Evolutionary conservation across 2,329 filamentous ascomycete genomes (phyloP).

Genomic region (Eurotiales sp.): DNA sequence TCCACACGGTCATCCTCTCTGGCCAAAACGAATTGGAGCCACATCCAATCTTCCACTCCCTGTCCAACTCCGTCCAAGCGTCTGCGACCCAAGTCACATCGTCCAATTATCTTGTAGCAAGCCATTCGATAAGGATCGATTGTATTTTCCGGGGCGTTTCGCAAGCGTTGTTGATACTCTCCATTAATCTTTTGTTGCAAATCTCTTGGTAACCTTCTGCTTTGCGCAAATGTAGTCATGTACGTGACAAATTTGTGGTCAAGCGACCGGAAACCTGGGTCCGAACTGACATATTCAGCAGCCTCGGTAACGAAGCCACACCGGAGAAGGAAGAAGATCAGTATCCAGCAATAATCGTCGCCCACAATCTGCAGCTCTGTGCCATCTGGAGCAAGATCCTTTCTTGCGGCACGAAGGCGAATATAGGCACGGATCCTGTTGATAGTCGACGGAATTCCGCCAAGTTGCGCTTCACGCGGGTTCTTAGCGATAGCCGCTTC

Average conservation of each 20-base stretch:
- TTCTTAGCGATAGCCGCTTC: slow-evolving; percentile 76
- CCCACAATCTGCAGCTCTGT: slow-evolving; percentile 74
- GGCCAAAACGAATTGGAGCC: slow-evolving; percentile 62
- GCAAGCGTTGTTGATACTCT: slow-evolving; percentile 80
- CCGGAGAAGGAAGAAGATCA: slow-evolving; percentile 87
- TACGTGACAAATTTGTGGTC: slow-evolving; percentile 89
- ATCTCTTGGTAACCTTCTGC: slow-evolving; percentile 72
- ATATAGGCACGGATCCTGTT: slow-evolving; percentile 94
- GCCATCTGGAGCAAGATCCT: slow-evolving; percentile 79
- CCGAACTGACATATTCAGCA: slow-evolving; percentile 77
- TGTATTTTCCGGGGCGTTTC: slow-evolving; percentile 79
- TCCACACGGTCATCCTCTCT: slow-evolving; percentile 59
- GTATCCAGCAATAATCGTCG: slow-evolving; percentile 86
- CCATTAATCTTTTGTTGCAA: slow-evolving; percentile 83
- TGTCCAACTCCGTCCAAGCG: slow-evolving; percentile 57
- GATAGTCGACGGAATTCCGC: slow-evolving; percentile 79
- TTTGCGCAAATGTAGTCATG: slow-evolving; percentile 77
- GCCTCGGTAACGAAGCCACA: slow-evolving; percentile 82
- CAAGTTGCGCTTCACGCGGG: slow-evolving; percentile 82
- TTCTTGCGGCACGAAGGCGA: slow-evolving; percentile 71
- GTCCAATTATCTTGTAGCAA: slow-evolving; percentile 96
- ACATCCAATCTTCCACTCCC: slow-evolving; percentile 64
- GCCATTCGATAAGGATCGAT: slow-evolving; percentile 95
- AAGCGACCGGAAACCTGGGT: slow-evolving; percentile 77
- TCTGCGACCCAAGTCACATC: slow-evolving; percentile 58